phyloP scores from a whole-genome alignment of 305 asterid genomes.

The Fraxinus paxiana region DNA sequence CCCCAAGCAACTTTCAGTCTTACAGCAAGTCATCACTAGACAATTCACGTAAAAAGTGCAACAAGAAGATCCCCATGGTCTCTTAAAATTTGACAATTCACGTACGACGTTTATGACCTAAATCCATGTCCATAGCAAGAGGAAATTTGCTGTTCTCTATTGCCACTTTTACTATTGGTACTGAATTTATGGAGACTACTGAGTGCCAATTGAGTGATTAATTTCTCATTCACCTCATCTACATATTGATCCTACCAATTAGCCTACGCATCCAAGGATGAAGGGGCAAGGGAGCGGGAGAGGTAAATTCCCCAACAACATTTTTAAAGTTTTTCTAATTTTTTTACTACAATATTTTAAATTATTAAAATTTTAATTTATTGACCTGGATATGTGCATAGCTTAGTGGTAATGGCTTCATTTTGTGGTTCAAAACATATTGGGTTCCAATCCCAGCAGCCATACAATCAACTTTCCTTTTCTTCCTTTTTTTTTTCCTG shows the following conservation, averaged over 20 bases:
- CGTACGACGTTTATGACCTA: background rate
- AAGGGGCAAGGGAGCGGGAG: background rate
- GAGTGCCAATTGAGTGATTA: background rate
- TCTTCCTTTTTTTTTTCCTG: too few species aligned
- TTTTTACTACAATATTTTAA: too few species aligned
- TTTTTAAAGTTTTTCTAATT: too few species aligned
- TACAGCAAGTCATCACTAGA: background rate
- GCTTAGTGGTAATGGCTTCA: background rate
- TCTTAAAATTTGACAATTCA: background rate
- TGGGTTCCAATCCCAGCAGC: background rate
- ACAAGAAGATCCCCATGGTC: background rate
- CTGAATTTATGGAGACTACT: background rate
- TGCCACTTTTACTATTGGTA: background rate
- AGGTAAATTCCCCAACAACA: background rate
- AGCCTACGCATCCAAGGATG: background rate
- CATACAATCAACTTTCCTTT: background rate
- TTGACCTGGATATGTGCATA: background rate
- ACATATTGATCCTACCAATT: background rate
- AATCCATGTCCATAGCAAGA: background rate
- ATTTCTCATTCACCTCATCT: background rate
- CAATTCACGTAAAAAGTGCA: conserved; percentile 6
- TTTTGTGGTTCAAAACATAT: background rate
- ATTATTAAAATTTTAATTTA: too few species aligned
- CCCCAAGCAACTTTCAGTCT: background rate
- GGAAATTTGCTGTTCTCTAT: background rate